These are phyloP conservation scores for Phytophthora sojae DNA, from an alignment of 352 stramenopile genomes.

Conservation along the genomic window DNA sequence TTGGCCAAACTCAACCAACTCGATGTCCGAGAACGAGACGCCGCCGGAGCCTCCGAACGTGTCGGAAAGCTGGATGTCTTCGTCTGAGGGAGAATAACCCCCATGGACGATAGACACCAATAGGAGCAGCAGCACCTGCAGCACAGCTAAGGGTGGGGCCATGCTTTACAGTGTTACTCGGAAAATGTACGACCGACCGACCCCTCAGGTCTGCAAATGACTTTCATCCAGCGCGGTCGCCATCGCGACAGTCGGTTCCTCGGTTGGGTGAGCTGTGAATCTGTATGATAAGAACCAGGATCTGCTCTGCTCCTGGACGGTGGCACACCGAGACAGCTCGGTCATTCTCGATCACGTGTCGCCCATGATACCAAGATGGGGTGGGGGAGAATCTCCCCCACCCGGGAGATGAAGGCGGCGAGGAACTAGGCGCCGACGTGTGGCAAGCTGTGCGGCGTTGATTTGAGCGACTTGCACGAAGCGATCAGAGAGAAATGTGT, in stretches of 20 bases:
- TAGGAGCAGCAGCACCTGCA: conserved; percentile 26
- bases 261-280: conserved; percentile 7
- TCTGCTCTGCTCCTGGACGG: neutral
- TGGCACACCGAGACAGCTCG: neutral
- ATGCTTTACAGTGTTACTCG: conserved; percentile 4
- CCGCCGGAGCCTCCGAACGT: conserved; percentile 31
- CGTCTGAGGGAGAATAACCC: conserved; percentile 14
- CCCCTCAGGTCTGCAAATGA: neutral
- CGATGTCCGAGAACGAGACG: conserved; percentile 42
- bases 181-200: neutral
- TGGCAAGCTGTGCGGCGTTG: neutral
- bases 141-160: conserved; percentile 4
- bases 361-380: too few relatives aligned
- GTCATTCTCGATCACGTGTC: neutral
- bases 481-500: too few relatives aligned
- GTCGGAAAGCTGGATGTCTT: conserved; percentile 41
- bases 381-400: too few relatives aligned
- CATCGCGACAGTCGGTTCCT: conserved; percentile 20
- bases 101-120: conserved; percentile 12
- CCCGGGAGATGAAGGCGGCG: neutral
- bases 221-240: conserved; percentile 1
- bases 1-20: conserved; percentile 29
- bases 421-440: neutral
- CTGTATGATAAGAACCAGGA: conserved; percentile 36
- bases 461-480: neutral